Evolutionary conservation across 1,284 basidiomycete genomes (phyloP).

Genomic region (Trichosporon inkin): DNA sequence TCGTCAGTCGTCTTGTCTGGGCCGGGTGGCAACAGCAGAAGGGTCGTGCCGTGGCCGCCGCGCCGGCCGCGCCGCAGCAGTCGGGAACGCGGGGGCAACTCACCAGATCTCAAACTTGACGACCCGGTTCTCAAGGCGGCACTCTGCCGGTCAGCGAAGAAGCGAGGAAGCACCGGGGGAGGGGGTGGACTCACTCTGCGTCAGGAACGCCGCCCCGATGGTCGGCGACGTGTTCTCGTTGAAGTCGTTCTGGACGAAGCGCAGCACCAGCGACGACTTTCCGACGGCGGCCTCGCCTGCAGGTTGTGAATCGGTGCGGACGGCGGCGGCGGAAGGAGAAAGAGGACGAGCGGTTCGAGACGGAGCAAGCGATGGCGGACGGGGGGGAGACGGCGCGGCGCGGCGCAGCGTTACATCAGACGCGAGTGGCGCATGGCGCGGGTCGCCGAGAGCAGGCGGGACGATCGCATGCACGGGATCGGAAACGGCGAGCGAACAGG

Average conservation of each 20-base stretch:
- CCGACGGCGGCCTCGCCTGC: slow-evolving; percentile 96
- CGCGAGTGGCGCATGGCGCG: too few species aligned
- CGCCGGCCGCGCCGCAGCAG: neutral
- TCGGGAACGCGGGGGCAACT: slow-evolving; percentile 11
- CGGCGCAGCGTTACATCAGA: too few species aligned
- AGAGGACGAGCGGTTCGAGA: too few species aligned
- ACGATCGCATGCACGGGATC: too few species aligned
- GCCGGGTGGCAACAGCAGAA: neutral
- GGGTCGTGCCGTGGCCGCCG: too few species aligned
- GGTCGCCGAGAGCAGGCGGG: too few species aligned
- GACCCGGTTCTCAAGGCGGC: slow-evolving; percentile 50
- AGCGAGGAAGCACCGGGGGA: neutral
- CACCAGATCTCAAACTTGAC: slow-evolving; percentile 54
- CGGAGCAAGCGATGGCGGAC: neutral
- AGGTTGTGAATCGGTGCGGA: neutral
- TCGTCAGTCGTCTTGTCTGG: too few species aligned
- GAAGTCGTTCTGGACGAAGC: slow-evolving; percentile 67
- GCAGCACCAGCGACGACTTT: slow-evolving; percentile 97
- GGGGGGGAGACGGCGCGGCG: too few species aligned
- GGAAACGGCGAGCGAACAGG: too few species aligned
- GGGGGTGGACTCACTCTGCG: slow-evolving; percentile 41
- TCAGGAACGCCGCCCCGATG: slow-evolving; percentile 83
- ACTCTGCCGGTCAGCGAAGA: slow-evolving; percentile 36
- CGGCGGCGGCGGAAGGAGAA: neutral
- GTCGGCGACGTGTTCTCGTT: slow-evolving; percentile 63